phyloP scores from a whole-genome alignment of 768 basidiomycete species.

The Strobilomyces confusus region DNA sequence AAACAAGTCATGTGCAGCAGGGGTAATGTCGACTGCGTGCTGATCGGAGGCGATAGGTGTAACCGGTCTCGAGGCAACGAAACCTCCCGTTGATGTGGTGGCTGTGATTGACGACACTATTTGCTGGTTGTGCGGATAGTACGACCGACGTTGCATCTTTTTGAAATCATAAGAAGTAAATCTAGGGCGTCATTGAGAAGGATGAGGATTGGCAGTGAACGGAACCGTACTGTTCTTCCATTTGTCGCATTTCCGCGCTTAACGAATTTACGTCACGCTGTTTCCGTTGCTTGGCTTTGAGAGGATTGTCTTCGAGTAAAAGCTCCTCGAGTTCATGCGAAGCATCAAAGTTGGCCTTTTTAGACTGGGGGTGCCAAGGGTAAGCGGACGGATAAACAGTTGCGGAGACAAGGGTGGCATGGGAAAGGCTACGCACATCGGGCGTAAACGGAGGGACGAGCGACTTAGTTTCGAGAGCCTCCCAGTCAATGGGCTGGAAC shows the following conservation, averaged over 20 bases:
- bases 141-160: conserved; percentile 86
- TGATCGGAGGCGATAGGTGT: conserved; percentile 55
- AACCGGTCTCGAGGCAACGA: conserved; percentile 67
- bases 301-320: conserved; percentile 91
- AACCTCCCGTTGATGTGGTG: conserved; percentile 62
- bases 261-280: conserved; percentile 78
- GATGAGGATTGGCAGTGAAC: not conserved
- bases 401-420: not conserved
- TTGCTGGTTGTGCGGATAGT: conserved; percentile 81
- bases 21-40: conserved; percentile 40
- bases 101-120: conserved; percentile 60
- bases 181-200: conserved; percentile 37
- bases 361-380: conserved; percentile 66
- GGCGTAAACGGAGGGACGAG: conserved; percentile 83
- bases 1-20: conserved; percentile 41
- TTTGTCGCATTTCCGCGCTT: conserved; percentile 89
- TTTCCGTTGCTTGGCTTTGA: conserved; percentile 92
- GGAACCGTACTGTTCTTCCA: conserved; percentile 91
- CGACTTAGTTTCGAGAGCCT: conserved; percentile 71
- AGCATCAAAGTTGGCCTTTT: conserved; percentile 98
- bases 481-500: conserved; percentile 91
- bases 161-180: conserved; percentile 92
- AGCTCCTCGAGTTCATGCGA: conserved; percentile 98
- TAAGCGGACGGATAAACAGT: not conserved
- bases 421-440: conserved; percentile 78